A percentile compares a stretch with the other conserved stretches of the same genome.
These are phyloP conservation scores for Fusarium subtropicale DNA, from an alignment of 2,329 filamentous ascomycete genomes.

Conservation along the genomic window DNA sequence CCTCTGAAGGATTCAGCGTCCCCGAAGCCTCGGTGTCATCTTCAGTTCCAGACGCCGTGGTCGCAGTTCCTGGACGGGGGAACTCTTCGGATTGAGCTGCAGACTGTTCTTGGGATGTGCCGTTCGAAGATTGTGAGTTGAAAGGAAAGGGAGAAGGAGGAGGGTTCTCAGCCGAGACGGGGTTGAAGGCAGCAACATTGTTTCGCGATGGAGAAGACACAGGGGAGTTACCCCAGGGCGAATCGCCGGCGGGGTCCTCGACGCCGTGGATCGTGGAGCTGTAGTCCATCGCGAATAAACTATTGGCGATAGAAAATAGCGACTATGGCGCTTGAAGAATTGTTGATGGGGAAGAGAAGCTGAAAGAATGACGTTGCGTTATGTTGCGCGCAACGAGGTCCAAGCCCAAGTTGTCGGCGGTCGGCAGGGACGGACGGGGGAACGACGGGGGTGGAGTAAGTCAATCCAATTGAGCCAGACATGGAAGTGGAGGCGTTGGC, in stretches of 20 bases:
- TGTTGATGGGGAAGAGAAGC: constrained; percentile 32
- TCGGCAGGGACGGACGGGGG: constrained; percentile 39
- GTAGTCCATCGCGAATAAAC: constrained; percentile 64
- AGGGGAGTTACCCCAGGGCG: constrained; percentile 68
- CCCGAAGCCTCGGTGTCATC: constrained; percentile 53
- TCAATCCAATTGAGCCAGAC: constrained; percentile 22
- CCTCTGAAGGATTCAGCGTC: constrained; percentile 37
- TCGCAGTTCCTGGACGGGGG: constrained; percentile 60
- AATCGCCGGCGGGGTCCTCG: constrained; percentile 64
- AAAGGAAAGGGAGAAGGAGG: constrained; percentile 58
- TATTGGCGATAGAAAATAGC: constrained; percentile 19
- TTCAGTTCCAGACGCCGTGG: constrained; percentile 59
- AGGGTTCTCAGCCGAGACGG: constrained; percentile 53
- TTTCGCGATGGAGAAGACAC: constrained; percentile 62
- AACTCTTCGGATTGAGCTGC: constrained; percentile 56
- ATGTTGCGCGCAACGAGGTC: constrained; percentile 39
- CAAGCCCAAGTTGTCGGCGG: constrained; percentile 27
- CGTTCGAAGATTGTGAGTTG: constrained; percentile 58
- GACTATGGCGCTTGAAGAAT: constrained; percentile 16
- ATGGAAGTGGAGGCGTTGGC: constrained; percentile 1
- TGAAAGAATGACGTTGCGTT: constrained; percentile 45
- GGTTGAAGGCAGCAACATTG: constrained; percentile 58
- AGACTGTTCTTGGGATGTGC: constrained; percentile 53
- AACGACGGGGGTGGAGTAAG: constrained; percentile 31
- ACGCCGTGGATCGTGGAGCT: constrained; percentile 66